Evolutionary conservation across 306 rosid genomes (phyloP), one percentile per base, ranked within the genome.

Genomic region (Cicer judaicum): DNA sequence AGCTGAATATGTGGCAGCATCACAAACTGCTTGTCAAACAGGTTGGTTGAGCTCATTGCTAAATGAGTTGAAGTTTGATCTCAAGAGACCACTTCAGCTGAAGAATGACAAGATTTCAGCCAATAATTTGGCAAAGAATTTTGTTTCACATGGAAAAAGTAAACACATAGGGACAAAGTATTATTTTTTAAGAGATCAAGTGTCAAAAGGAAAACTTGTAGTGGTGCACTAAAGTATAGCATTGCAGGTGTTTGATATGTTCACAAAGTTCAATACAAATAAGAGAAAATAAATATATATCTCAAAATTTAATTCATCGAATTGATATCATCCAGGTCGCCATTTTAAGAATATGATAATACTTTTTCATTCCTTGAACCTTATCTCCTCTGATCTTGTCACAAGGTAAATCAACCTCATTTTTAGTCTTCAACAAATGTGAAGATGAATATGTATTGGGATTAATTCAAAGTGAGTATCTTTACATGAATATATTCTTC

Each of bases 21-120:
- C 48, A 7, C 8, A 43, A 2, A 7, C 12, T 43, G 13, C 1
- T 7, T 43, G 11, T 43, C 48, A 7, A 7, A 3, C 48, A 1
- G 9, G 3, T 0, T 43, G 10, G 13, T 7, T 43, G 34, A 7
- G 48, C 48, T 43, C 48, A 43, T 43, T 43, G 2, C 48, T 43
- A 9, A 9, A 43, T 43, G 48, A 43, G 48, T 8, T 43, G 48
- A 43, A 43, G 48, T 7, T 43, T 43, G 48, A 43, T 9, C 9
- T 2, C 11, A 0, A 9, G 11, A 7, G 11, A 2, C 48, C 10
- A 9, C 2, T 43, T 43, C 48, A 43, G 48, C 12, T 44, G 13
- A 44, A 44, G 96, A 5, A 10, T 6, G 52, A 47, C 5, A 47
- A 47, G 6, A 10, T 3, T 10, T 10, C 14, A 10, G 6, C 52